These are phyloP conservation scores for Fusarium dimerum DNA, from an alignment of 2,329 filamentous ascomycete species.

Conservation along the genomic window DNA sequence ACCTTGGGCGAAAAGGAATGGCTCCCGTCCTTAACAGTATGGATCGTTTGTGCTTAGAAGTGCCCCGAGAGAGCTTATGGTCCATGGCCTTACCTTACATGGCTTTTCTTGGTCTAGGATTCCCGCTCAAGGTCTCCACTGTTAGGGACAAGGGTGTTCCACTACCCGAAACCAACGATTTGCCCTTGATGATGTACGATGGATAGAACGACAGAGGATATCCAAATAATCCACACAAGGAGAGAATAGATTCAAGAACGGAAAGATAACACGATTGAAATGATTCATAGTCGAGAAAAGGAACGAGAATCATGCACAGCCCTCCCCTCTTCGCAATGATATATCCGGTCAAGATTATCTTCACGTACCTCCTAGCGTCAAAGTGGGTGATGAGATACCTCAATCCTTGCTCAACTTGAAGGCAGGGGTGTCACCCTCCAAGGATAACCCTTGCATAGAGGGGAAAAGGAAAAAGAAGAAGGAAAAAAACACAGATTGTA, in stretches of 20 bases:
- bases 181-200: not conserved
- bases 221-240: not conserved
- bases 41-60: not conserved
- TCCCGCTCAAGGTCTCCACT: not conserved
- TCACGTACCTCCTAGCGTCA: not conserved
- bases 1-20: too few relatives aligned
- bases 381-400: not conserved
- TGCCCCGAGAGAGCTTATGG: not conserved
- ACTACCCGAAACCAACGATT: not conserved
- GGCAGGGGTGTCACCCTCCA: not conserved
- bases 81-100: not conserved
- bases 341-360: not conserved
- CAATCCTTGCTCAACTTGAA: not conserved
- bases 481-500: not conserved
- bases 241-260: not conserved
- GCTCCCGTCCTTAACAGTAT: too few relatives aligned
- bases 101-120: not conserved
- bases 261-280: not conserved
- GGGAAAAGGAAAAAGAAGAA: not conserved
- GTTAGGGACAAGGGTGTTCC: not conserved
- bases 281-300: not conserved
- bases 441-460: not conserved
- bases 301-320: not conserved
- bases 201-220: too few relatives aligned
- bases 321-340: not conserved